These are phyloP conservation scores for Acorus calamus DNA, from an alignment of 106 monocot genomes.

Conservation along the genomic window DNA sequence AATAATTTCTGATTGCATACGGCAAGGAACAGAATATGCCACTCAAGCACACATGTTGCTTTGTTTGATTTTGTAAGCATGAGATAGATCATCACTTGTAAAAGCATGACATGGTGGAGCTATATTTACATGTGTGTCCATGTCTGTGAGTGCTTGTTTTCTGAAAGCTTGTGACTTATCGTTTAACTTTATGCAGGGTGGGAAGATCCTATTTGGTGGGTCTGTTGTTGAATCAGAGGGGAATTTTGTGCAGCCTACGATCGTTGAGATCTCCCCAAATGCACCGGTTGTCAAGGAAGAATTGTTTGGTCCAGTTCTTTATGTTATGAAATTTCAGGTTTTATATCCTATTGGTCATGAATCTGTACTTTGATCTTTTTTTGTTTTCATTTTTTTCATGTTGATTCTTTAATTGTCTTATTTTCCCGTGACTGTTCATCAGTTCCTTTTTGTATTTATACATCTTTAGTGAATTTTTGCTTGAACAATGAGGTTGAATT, in stretches of 20 bases:
- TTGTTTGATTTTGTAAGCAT: too few relatives aligned
- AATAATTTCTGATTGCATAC: too few relatives aligned
- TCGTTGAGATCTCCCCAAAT: slow-evolving; percentile 76
- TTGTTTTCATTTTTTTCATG: neutral
- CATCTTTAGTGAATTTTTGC: too few relatives aligned
- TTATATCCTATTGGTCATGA: neutral
- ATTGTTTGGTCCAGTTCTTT: slow-evolving; percentile 92
- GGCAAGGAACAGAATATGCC: too few relatives aligned
- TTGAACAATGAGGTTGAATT: neutral
- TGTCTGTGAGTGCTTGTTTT: neutral
- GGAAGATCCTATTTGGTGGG: slow-evolving; percentile 81
- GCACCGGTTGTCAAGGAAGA: slow-evolving; percentile 87
- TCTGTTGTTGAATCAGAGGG: slow-evolving; percentile 61
- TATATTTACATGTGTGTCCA: neutral
- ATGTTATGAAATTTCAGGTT: slow-evolving; percentile 95
- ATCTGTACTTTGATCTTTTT: neutral
- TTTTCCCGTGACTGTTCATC: neutral
- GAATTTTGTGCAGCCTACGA: slow-evolving; percentile 92
- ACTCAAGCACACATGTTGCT: too few relatives aligned
- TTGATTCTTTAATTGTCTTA: neutral
- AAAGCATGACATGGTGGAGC: too few relatives aligned
- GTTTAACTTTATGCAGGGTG: slow-evolving; percentile 46
- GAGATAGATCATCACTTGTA: too few relatives aligned
- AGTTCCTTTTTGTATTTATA: neutral
- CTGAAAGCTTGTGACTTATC: neutral